Evolutionary conservation across 345 rosid species (phyloP).

Genomic region (Hypericum perforatum): DNA sequence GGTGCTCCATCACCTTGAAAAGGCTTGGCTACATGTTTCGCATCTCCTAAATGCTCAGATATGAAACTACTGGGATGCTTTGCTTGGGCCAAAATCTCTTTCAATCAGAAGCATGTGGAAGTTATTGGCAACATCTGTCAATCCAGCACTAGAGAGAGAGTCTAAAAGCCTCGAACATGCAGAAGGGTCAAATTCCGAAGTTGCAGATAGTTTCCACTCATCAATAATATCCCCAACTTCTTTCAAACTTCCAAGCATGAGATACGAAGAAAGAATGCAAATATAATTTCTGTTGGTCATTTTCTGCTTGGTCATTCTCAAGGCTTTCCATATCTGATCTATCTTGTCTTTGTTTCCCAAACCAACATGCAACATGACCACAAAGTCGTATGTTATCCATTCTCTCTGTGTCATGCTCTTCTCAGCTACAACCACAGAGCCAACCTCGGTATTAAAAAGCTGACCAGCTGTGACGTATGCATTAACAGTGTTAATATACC

Average conservation of each 20-base stretch:
- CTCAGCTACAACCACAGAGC: slow-evolving; percentile 49
- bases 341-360: slow-evolving; percentile 63
- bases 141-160: slow-evolving; percentile 40
- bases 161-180: slow-evolving; percentile 48
- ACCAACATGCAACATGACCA: slow-evolving; percentile 62
- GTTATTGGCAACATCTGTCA: slow-evolving; percentile 35
- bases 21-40: no score
- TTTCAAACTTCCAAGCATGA: slow-evolving; percentile 60
- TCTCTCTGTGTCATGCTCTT: slow-evolving; percentile 63
- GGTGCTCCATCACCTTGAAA: no score
- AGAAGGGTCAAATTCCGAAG: slow-evolving; percentile 46
- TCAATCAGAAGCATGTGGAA: slow-evolving; percentile 26
- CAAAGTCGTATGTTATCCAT: slow-evolving; percentile 85
- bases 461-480: slow-evolving; percentile 47
- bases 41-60: no score
- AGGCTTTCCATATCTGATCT: slow-evolving; percentile 84
- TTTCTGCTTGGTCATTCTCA: slow-evolving; percentile 72
- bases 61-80: neutral
- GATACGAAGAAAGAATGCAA: slow-evolving; percentile 62
- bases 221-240: slow-evolving; percentile 65
- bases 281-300: slow-evolving; percentile 74
- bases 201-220: slow-evolving; percentile 69
- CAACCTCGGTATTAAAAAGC: slow-evolving; percentile 32
- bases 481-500: slow-evolving; percentile 40
- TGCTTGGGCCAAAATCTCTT: slow-evolving; percentile 12